Conservation (phyloP, 1,284 basidiomycete species). For the Caloboletus inedulis region DNA sequence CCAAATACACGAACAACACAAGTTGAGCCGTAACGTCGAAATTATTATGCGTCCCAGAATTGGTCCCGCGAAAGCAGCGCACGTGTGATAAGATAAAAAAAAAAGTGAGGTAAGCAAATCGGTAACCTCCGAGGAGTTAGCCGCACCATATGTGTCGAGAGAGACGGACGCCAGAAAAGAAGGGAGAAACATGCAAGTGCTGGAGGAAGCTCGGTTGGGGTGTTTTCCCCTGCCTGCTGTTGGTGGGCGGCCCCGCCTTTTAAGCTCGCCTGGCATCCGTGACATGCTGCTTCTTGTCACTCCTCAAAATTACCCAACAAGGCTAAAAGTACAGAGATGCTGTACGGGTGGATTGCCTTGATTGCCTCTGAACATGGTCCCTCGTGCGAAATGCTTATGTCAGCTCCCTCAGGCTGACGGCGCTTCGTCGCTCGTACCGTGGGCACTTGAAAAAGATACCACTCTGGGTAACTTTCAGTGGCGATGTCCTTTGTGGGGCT, state of each 20-base stretch:
- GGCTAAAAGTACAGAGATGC: conserved; percentile 21
- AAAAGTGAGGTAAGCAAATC: conserved; percentile 17
- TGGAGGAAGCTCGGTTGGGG: conserved; percentile 6
- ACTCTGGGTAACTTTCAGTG: conserved; percentile 23
- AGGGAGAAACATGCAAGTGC: conserved; percentile 12
- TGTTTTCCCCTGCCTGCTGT: conserved; percentile 8
- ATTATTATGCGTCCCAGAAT: conserved; percentile 12
- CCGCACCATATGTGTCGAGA: conserved; percentile 3
- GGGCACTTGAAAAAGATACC: conserved; percentile 17
- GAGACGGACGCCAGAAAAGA: background rate
- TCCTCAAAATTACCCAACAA: conserved; percentile 25
- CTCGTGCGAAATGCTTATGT: conserved; percentile 31
- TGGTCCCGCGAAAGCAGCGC: conserved; percentile 8
- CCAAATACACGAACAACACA: conserved; percentile 33
- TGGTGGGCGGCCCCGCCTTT: conserved; percentile 21
- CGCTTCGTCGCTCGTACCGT: conserved; percentile 2
- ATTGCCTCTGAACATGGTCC: conserved; percentile 26
- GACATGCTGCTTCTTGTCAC: conserved; percentile 18
- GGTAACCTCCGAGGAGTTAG: conserved; percentile 19
- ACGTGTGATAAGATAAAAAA: conserved; percentile 25
- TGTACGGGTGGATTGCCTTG: conserved; percentile 16
- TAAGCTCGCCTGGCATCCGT: conserved; percentile 16
- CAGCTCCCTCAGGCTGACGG: conserved; percentile 23
- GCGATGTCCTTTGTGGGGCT: conserved; percentile 15
- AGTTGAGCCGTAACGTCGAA: conserved; percentile 8